These are phyloP conservation scores for Vigna reflexopilosa DNA, from an alignment of 306 rosid species.

Conservation along the genomic window DNA sequence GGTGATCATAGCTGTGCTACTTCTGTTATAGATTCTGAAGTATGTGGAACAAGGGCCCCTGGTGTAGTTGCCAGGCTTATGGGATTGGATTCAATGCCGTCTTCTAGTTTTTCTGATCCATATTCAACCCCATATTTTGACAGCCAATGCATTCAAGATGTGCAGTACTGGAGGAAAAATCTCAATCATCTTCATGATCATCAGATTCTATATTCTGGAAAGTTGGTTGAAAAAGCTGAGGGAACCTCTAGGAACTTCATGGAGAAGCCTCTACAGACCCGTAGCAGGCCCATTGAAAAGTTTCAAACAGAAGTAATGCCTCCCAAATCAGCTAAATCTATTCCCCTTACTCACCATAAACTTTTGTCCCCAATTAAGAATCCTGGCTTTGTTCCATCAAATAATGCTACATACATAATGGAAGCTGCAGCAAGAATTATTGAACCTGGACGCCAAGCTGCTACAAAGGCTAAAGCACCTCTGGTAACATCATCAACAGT, in stretches of 20 bases:
- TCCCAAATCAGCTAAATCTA: constrained; percentile 82
- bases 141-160: constrained; percentile 63
- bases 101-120: constrained; percentile 63
- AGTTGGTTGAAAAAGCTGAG: constrained; percentile 52
- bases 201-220: constrained; percentile 60
- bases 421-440: constrained; percentile 85
- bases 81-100: constrained; percentile 84
- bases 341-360: constrained; percentile 81
- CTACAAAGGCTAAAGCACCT: constrained; percentile 60
- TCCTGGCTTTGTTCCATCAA: constrained; percentile 68
- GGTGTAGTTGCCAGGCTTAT: constrained; percentile 83
- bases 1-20: constrained; percentile 71
- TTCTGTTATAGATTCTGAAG: constrained; percentile 74
- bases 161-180: constrained; percentile 52
- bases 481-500: constrained; percentile 58
- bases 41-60: constrained; percentile 64
- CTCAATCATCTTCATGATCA: constrained; percentile 44
- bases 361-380: constrained; percentile 85
- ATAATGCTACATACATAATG: constrained; percentile 76
- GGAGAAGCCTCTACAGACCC: constrained; percentile 60
- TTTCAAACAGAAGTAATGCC: constrained; percentile 82
- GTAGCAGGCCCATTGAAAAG: constrained; percentile 70
- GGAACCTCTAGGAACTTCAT: constrained; percentile 51
- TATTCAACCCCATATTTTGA: constrained; percentile 48
- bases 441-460: constrained; percentile 63